phyloP scores from a whole-genome alignment of 805 yeast species.

The Metahyphopichia silvanorum region DNA sequence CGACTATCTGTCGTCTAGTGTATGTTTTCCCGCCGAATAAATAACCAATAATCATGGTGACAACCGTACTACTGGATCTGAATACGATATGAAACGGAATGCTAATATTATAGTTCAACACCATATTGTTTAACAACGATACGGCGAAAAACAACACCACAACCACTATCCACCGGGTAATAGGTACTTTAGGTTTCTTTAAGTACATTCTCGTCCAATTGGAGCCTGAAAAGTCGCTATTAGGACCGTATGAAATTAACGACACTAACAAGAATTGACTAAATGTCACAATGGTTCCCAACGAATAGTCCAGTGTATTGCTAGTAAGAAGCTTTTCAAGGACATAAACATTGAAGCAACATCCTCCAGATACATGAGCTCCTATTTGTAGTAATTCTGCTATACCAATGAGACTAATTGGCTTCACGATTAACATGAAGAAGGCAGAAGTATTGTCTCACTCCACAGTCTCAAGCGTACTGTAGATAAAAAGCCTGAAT shows the following conservation, averaged over 20 bases:
- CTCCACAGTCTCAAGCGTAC: too few relatives aligned
- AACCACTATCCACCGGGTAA: constrained; percentile 41
- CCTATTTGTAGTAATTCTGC: too few relatives aligned
- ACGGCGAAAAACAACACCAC: constrained; percentile 50
- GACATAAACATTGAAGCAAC: constrained; percentile 67
- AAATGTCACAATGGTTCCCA: constrained; percentile 57
- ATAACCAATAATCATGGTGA: constrained; percentile 57
- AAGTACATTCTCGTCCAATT: constrained; percentile 22
- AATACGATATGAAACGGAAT: constrained; percentile 67
- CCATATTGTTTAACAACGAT: constrained; percentile 55
- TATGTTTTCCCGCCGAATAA: constrained; percentile 45
- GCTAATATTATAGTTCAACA: constrained; percentile 53
- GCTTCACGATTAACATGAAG: too few relatives aligned
- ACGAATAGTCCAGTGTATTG: constrained; percentile 17
- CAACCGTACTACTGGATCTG: constrained; percentile 60
- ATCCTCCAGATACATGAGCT: constrained; percentile 68
- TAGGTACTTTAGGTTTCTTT: constrained; percentile 36
- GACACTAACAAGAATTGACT: constrained; percentile 55
- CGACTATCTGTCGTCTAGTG: constrained; percentile 40
- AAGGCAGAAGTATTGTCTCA: too few relatives aligned
- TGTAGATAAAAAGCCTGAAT: too few relatives aligned
- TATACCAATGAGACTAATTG: too few relatives aligned
- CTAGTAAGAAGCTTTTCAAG: constrained; percentile 49
- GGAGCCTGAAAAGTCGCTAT: constrained; percentile 21
- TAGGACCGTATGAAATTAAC: constrained; percentile 35